Evolutionary conservation across 1,284 basidiomycete genomes (phyloP).

Genomic region (Apiotrichum gracile): DNA sequence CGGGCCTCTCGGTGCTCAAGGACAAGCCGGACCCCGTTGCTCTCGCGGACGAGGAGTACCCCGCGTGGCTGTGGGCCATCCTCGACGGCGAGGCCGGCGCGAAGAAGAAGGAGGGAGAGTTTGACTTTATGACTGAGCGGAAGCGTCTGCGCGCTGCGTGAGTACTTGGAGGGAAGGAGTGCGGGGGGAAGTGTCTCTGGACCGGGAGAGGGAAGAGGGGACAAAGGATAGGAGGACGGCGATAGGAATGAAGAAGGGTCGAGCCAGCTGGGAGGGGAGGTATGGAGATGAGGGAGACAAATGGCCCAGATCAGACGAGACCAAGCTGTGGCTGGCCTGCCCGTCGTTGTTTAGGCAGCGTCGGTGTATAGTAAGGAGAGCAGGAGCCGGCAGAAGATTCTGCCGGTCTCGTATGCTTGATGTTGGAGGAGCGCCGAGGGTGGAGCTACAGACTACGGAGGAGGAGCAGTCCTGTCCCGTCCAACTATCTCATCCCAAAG

Average conservation of each 20-base stretch:
- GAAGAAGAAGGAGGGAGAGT: slow-evolving; percentile 18
- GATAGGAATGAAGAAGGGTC: neutral
- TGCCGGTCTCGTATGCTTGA: too few relatives aligned
- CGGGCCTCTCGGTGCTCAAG: slow-evolving; percentile 75
- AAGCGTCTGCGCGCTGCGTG: slow-evolving; percentile 38
- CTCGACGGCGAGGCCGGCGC: slow-evolving; percentile 42
- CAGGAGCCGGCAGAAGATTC: neutral
- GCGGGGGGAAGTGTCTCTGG: too few relatives aligned
- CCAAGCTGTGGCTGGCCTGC: too few relatives aligned
- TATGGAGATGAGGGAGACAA: too few relatives aligned
- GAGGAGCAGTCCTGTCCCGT: too few relatives aligned
- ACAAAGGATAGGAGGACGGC: neutral
- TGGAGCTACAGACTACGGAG: neutral
- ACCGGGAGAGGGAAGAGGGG: neutral
- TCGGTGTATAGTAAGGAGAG: too few relatives aligned
- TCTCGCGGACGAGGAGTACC: slow-evolving; percentile 75
- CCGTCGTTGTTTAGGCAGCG: too few relatives aligned
- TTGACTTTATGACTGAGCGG: slow-evolving; percentile 37
- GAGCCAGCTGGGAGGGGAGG: too few relatives aligned
- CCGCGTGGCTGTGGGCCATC: slow-evolving; percentile 81
- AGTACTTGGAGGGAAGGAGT: slow-evolving; percentile 20
- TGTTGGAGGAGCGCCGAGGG: too few relatives aligned
- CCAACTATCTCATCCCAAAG: neutral
- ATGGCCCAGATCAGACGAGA: too few relatives aligned
- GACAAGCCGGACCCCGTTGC: slow-evolving; percentile 74